Conservation (phyloP, 2,329 filamentous ascomycete species). For the Fonsecaea nubica region DNA sequence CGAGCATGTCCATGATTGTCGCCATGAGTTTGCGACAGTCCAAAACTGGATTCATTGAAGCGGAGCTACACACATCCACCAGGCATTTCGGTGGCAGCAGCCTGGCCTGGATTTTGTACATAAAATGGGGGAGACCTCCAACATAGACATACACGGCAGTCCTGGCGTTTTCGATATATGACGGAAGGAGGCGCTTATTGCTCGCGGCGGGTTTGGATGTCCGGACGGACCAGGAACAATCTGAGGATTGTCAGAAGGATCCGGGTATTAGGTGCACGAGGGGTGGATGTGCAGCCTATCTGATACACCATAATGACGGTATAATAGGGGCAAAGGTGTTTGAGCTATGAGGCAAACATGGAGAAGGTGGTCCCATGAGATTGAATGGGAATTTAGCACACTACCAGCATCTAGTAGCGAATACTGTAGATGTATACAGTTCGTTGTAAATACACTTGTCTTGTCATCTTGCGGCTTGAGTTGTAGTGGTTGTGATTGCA, state of each 20-base stretch:
- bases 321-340: not conserved
- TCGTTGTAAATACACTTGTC: not conserved
- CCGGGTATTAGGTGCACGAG: not conserved
- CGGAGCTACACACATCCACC: not conserved
- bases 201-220: not conserved
- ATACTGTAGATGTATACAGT: slow-evolving; percentile 1
- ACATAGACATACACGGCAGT: slow-evolving; percentile 10
- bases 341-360: not conserved
- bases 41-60: slow-evolving; percentile 3
- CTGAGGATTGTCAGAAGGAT: not conserved
- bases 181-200: not conserved
- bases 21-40: slow-evolving; percentile 14
- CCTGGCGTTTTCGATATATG: slow-evolving; percentile 3
- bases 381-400: not conserved
- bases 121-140: not conserved
- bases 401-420: not conserved
- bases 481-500: too few species aligned
- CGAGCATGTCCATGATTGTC: slow-evolving; percentile 22
- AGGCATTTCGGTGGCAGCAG: not conserved
- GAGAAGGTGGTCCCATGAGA: not conserved
- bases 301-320: slow-evolving; percentile 1
- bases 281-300: not conserved
- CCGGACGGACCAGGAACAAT: not conserved
- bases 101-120: not conserved
- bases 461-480: too few species aligned